These are phyloP conservation scores for Angophora floribunda DNA, from an alignment of 345 rosid species.

Conservation along the genomic window DNA sequence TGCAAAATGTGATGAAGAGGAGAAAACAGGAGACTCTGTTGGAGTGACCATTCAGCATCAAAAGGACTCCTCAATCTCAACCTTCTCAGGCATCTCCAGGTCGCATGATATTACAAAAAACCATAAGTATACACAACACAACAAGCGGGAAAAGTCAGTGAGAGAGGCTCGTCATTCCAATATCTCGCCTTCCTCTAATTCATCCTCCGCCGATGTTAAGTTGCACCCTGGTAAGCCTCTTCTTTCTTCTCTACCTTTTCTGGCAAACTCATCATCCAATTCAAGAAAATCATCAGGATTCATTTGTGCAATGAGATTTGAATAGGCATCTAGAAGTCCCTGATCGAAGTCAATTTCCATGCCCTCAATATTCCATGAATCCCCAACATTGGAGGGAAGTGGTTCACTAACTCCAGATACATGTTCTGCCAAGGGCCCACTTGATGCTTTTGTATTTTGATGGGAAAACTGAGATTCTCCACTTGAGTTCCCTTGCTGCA, in stretches of 20 bases:
- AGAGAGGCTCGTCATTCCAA: constrained; percentile 11
- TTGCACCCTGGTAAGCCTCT: constrained; percentile 4
- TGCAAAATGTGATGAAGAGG: not conserved
- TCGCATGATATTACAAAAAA: not conserved
- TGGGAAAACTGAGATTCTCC: constrained; percentile 4
- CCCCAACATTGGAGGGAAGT: not conserved
- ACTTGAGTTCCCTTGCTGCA: constrained; percentile 11
- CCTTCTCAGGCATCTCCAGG: not conserved
- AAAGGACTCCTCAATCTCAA: not conserved
- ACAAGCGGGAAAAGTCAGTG: not conserved
- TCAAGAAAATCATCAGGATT: constrained; percentile 66
- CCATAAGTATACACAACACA: not conserved
- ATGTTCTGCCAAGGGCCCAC: not conserved
- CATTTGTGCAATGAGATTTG: constrained; percentile 52
- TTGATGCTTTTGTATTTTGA: not conserved
- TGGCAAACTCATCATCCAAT: constrained; percentile 42
- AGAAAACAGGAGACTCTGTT: not conserved
- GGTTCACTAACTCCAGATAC: not conserved
- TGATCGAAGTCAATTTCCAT: constrained; percentile 60
- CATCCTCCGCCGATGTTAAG: constrained; percentile 17
- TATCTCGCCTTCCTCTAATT: constrained; percentile 87
- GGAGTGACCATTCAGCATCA: not conserved
- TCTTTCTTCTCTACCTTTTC: constrained; percentile 18
- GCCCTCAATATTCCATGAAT: constrained; percentile 6
- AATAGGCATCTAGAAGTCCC: constrained; percentile 52